Base-by-base conservation (phyloP, 768 basidiomycete species). In the Lactarius quietus region DNA sequence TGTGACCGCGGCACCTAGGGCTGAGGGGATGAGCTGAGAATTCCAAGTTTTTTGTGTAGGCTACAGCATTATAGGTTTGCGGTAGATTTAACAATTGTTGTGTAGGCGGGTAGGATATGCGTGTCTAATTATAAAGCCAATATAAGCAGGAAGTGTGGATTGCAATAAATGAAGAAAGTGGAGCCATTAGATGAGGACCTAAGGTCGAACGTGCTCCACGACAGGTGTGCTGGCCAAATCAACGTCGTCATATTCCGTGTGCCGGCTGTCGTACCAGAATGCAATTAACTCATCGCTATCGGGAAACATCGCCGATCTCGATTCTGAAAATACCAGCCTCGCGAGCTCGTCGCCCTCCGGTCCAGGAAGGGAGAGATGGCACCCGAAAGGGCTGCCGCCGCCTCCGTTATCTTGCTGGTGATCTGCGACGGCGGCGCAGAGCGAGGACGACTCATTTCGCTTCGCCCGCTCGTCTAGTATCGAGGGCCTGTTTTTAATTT, bases 221-320 rank as follows among this genome's bases (percentile, higher is more conserved):
- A 7, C 20, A n/a, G 68, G 68, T 33, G 35, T 39, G 31, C 53
- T 57, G 23, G 38, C 31, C 15, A 68, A 18, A 20, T 69, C 68
- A 3, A 61, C 51, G 14, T 68, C 60, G 43, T 62, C 52, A n/a
- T 69, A 69, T 20, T 33, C 61, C 39, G n/a, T 58, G 35, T 64
- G 57, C 18, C 68, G 68, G 28, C 57, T 54, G 45, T 69, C 68
- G 38, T 68, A 69, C 68, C 68, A 69, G 41, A 69, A 63, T 1
- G 67, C 68, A 45, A 69, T 51, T 23, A 69, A 59, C 31, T 69
- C 68, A 15, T 69, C 68, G 28, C 51, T 53, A 7, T 68, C 41
- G 17, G 68, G 66, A 57, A 69, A 69, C 12, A 53, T 10, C 23
- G 48, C 39, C 31, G 68, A 69, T 61, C 67, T 62, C 5, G 52